Evolutionary conservation across 2,329 filamentous ascomycete genomes (phyloP).

Genomic region (Epichloe bromicola): DNA sequence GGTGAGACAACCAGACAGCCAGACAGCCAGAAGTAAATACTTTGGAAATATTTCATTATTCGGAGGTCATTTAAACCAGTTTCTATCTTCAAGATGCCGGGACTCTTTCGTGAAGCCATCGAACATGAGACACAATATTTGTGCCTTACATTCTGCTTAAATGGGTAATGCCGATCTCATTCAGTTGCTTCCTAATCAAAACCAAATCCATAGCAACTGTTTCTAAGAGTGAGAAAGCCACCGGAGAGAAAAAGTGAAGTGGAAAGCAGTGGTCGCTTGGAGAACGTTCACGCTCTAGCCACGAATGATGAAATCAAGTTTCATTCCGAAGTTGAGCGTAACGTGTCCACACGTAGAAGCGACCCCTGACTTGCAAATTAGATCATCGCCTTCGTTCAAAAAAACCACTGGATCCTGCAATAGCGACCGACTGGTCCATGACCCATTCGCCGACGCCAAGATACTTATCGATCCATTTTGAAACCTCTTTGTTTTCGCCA

Average conservation of each 20-base stretch:
- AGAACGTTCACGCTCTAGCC: not conserved
- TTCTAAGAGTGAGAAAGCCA: no score
- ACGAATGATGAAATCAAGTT: not conserved
- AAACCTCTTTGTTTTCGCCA: constrained; percentile 66
- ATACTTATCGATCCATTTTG: constrained; percentile 86
- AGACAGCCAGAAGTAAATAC: not conserved
- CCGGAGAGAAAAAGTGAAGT: no score
- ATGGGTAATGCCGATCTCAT: no score
- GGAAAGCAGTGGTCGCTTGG: not conserved
- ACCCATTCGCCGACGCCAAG: constrained; percentile 93
- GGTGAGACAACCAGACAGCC: not conserved
- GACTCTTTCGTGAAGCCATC: no score
- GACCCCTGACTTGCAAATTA: not conserved
- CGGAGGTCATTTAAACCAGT: no score
- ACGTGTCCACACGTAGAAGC: not conserved
- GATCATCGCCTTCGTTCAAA: constrained; percentile 77
- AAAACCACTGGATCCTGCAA: constrained; percentile 76
- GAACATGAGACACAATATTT: no score
- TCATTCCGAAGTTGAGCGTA: not conserved
- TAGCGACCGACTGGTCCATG: constrained; percentile 92
- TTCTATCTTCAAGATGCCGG: no score
- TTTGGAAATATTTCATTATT: no score
- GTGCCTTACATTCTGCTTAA: no score
- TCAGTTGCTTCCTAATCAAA: no score
- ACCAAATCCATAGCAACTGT: no score